Evolutionary conservation across 2,329 filamentous ascomycete species (phyloP).

Genomic region (Talaromyces sp.): DNA sequence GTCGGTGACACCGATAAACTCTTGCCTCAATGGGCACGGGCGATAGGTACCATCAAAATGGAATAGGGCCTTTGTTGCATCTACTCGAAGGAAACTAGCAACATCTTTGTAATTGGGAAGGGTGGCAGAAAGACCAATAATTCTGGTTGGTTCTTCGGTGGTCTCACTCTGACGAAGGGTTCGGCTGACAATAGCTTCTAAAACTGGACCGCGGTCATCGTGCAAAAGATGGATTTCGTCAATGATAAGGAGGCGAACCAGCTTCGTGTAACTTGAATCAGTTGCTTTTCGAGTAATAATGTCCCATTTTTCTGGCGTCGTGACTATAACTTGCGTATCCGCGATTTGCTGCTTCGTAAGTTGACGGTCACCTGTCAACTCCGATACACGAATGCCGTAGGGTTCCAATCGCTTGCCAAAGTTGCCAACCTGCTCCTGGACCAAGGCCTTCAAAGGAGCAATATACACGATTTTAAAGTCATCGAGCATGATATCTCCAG

Average conservation of each 20-base stretch:
- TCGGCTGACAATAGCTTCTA: constrained; percentile 93
- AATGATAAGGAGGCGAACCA: constrained; percentile 94
- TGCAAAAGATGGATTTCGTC: constrained; percentile 97
- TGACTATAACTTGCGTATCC: constrained; percentile 96
- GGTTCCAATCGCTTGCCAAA: constrained; percentile 86
- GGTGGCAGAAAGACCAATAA: constrained; percentile 89
- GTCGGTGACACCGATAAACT: constrained; percentile 95
- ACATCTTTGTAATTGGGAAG: constrained; percentile 96
- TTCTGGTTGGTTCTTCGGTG: constrained; percentile 84
- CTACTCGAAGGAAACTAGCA: constrained; percentile 87
- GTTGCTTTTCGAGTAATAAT: constrained; percentile 97
- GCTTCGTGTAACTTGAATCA: constrained; percentile 91
- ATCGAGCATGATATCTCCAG: constrained; percentile 91
- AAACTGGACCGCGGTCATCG: constrained; percentile 90
- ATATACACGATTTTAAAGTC: constrained; percentile 99
- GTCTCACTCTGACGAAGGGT: constrained; percentile 92
- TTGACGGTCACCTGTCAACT: constrained; percentile 94
- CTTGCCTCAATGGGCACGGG: constrained; percentile 89
- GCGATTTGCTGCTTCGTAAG: constrained; percentile 98
- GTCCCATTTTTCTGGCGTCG: constrained; percentile 98
- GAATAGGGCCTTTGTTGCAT: constrained; percentile 78
- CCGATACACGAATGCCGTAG: constrained; percentile 88
- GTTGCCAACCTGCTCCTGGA: constrained; percentile 97
- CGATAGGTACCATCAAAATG: constrained; percentile 94
- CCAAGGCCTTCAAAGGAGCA: constrained; percentile 87